A percentile compares a stretch with the other conserved stretches of the same genome.
These are phyloP conservation scores for Paragyromitra xinjiangensis DNA, from an alignment of 495 filamentous ascomycete genomes.

Conservation along the genomic window DNA sequence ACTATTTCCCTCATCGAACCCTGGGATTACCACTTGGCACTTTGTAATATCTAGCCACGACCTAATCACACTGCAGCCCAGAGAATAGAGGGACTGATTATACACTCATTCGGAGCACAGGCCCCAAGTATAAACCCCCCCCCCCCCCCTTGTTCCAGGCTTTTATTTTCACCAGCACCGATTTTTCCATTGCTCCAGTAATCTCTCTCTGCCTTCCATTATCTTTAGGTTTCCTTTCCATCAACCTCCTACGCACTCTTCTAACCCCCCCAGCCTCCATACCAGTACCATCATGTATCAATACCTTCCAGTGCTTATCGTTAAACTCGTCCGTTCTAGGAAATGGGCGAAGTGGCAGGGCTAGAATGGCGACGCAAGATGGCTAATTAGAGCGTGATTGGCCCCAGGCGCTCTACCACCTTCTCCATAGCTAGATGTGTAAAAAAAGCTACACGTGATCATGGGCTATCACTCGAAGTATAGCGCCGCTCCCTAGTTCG, in stretches of 20 bases:
- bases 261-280: no score
- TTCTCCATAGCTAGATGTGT: not conserved
- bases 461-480: not conserved
- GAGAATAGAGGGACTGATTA: not conserved
- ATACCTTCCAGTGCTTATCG: not conserved
- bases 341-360: not conserved
- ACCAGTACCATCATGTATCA: not conserved
- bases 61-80: not conserved
- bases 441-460: not conserved
- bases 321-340: not conserved
- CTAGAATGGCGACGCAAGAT: not conserved
- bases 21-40: no score
- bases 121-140: constrained; percentile 5
- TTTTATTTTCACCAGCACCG: not conserved
- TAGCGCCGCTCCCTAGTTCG: not conserved
- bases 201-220: not conserved
- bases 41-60: no score
- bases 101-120: not conserved
- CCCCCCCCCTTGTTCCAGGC: not conserved
- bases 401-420: not conserved
- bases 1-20: no score
- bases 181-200: not conserved
- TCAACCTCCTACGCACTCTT: no score
- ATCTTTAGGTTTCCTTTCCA: no score
- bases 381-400: not conserved